Evolutionary conservation across 352 stramenopile genomes (phyloP), one percentile per base, ranked within the genome.

Genomic region (Blastocystis sp.): DNA sequence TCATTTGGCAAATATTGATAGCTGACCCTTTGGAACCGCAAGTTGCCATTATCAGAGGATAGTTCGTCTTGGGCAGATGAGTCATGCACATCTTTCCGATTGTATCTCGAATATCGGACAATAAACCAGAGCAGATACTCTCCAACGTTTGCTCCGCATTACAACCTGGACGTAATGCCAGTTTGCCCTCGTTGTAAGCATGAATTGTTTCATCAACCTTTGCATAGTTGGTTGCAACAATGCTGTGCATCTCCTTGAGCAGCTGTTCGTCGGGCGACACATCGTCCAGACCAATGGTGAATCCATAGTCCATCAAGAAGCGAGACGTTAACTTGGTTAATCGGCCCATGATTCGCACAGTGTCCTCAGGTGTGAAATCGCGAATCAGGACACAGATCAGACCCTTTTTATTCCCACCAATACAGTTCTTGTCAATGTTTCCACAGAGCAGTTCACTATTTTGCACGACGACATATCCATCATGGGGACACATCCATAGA

Each of bases 1-100:
- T 98, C 97, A 99, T 99, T 92, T 99, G 98, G n/a, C 96, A 99
- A 90, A 99, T 98, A 91, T 99, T 99, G 1, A 99, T 91, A 6
- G 96, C 93, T 91, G 95, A 98, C 75, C 97, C 98, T 93, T 99
- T 99, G 2, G 96, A 98, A 55, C 98, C 98, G 92, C 96, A 99
- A 34, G 75, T 92, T 16, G 97, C 97, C 98, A 99, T 99, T 87
- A 99, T 98, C 63, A 93, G 92, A 26, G 95, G 93, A 24, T 93
- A 96, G 91, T 99, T 99, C 90, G 98, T 95, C 93, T 98, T 98
- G n/a, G 95, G 95, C 30, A 98, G 92, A 68, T 97, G 94, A 53
- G 95, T 95, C 96, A 99, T 99, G 87, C 96, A 98, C 91, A 98
- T 95, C 90, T 98, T 95, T 91, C 96, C 96, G 62, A 90, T 90